phyloP scores from a whole-genome alignment of 2,329 filamentous ascomycete genomes.

The Cladophialophora carrionii region DNA sequence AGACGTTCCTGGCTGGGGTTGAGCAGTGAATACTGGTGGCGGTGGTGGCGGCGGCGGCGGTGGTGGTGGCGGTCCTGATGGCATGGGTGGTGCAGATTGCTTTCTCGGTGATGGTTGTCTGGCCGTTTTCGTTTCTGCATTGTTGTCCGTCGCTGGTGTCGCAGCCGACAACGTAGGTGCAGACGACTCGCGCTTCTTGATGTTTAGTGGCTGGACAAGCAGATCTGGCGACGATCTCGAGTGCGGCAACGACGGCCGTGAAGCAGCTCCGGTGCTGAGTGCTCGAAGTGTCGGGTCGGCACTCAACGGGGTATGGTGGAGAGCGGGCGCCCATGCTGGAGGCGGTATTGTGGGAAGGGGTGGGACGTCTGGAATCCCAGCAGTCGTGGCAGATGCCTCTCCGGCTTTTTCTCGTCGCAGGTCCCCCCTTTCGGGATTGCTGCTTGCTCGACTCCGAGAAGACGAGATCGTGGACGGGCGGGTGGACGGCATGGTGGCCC shows the following conservation, averaged over 20 bases:
- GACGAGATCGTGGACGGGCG: conserved; percentile 7
- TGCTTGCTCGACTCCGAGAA: conserved; percentile 15
- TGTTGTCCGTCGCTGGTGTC: neutral
- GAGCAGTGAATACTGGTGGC: neutral
- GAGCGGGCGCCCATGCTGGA: conserved; percentile 28
- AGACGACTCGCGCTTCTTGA: neutral
- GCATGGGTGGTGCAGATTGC: neutral
- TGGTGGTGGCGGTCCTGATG: conserved; percentile 1
- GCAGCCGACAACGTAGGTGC: neutral
- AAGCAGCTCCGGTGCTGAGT: conserved; percentile 20
- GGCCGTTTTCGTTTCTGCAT: neutral
- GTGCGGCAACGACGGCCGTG: conserved; percentile 1
- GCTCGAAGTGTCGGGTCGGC: conserved; percentile 33
- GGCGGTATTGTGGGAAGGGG: conserved; percentile 24
- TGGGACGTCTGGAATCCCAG: neutral
- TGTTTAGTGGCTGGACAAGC: conserved; percentile 1
- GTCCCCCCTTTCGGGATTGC: conserved; percentile 22
- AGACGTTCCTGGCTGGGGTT: neutral
- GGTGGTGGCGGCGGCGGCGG: conserved; percentile 7
- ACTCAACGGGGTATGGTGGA: conserved; percentile 32
- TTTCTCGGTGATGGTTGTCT: conserved; percentile 9
- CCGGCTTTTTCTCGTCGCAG: conserved; percentile 4
- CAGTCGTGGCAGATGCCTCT: neutral
- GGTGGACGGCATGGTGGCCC: conserved; percentile 1
- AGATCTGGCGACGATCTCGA: conserved; percentile 15